These are phyloP conservation scores for Noccaea caerulescens DNA, from an alignment of 345 rosid species.

Conservation along the genomic window DNA sequence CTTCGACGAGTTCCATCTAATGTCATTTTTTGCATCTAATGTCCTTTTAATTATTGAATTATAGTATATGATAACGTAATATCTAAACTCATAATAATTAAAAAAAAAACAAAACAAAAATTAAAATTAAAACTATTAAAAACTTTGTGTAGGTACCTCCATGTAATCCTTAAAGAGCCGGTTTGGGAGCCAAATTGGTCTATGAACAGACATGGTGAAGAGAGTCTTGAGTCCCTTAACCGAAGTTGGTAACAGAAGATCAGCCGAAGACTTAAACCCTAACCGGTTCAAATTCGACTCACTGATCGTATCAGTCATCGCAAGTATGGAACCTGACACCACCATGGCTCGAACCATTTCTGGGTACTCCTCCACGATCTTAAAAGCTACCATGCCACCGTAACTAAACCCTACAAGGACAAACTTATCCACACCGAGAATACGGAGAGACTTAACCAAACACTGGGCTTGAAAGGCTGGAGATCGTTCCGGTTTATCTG, in stretches of 20 bases:
- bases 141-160: constrained; percentile 50
- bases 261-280: constrained; percentile 79
- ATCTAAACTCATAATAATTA: not conserved
- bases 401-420: constrained; percentile 81
- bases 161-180: constrained; percentile 77
- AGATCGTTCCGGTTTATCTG: constrained; percentile 68
- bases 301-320: constrained; percentile 80
- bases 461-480: constrained; percentile 80
- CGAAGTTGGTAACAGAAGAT: constrained; percentile 73
- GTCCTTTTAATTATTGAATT: too few relatives aligned
- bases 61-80: not conserved
- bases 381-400: constrained; percentile 92
- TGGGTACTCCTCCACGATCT: constrained; percentile 74
- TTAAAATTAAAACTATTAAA: not conserved
- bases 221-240: constrained; percentile 78
- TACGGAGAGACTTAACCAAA: constrained; percentile 62
- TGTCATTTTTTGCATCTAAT: not conserved
- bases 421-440: constrained; percentile 75
- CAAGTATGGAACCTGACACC: constrained; percentile 75
- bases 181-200: constrained; percentile 85
- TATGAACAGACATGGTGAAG: constrained; percentile 70
- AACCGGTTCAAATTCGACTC: constrained; percentile 52
- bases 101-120: not conserved
- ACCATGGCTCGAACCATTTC: constrained; percentile 72
- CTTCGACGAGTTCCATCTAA: not conserved